Evolutionary conservation across 2,329 filamentous ascomycete genomes (phyloP), one percentile per base, ranked within the genome.

Genomic region (Monilinia fructigena): DNA sequence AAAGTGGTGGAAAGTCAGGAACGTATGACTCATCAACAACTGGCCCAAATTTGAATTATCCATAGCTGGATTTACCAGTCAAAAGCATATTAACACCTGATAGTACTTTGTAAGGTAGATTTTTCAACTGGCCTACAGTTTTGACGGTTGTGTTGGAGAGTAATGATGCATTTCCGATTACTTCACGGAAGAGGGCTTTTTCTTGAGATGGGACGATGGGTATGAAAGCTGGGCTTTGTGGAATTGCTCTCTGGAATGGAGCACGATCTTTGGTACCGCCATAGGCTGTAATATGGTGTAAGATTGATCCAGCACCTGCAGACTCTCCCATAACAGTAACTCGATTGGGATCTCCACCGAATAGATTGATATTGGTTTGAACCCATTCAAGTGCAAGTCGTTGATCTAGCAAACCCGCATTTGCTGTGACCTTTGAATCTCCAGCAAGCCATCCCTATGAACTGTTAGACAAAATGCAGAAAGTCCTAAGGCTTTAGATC

Each of bases 341-440:
- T 16, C 78, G 76, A 2, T 77, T 74, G 1, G 79, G 75, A 72
- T 86, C 81, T 14, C 85, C 85, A 8, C 85, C 84, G 69, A 86
- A 87, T 18, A 79, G 74, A 69, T 81, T 76, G 65, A 86, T 85
- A 68, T 85, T 76, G 52, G 80, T 72, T 64, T 83, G 79, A 5
- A 87, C 79, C 85, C 85, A 88, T 70, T 85, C 77, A 11, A 88
- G 76, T 28, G 83, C 83, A 26, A 85, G 77, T 14, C 82, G 78
- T 71, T 87, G 85, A 67, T 86, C 84, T 64, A 80, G 77, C 0
- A 85, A 74, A 2, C 79, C 83, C 10, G 79, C 80, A 71, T 86
- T 86, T 3, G 80, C 75, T 20, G 76, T 77, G 8, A 80, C 82
- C 23, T 38, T 75, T 23, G 48, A 18, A 31, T 53, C 18, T n/a